Evolutionary conservation across 495 filamentous ascomycete genomes (phyloP).

Genomic region (Neurospora sp.): DNA sequence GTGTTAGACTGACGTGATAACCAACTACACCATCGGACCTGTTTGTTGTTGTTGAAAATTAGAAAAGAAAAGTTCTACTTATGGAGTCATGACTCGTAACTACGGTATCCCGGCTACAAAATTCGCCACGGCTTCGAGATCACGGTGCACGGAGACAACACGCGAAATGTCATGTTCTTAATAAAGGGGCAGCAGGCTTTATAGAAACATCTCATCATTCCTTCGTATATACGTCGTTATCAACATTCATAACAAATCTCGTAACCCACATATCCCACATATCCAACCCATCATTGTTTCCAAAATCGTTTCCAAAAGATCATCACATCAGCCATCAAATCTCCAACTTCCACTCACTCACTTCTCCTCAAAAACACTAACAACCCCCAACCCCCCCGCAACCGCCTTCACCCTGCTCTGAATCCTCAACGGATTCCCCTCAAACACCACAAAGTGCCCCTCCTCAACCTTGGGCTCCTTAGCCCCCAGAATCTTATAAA

Average conservation of each 20-base stretch:
- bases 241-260: too few species aligned
- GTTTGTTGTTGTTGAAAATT: background rate
- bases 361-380: slow-evolving; percentile 18
- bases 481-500: slow-evolving; percentile 38
- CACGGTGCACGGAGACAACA: too few species aligned
- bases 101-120: background rate
- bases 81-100: background rate
- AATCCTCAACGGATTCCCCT: slow-evolving; percentile 36
- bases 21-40: background rate
- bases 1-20: background rate
- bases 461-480: slow-evolving; percentile 14
- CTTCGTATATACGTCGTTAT: background rate
- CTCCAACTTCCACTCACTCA: background rate
- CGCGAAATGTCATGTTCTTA: too few species aligned
- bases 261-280: background rate
- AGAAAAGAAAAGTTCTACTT: rapidly evolving
- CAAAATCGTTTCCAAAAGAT: background rate
- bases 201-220: background rate
- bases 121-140: background rate
- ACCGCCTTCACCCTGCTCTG: slow-evolving; percentile 31
- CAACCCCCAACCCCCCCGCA: slow-evolving; percentile 20
- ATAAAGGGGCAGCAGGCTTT: too few species aligned
- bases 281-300: background rate
- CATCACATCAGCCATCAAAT: too few species aligned
- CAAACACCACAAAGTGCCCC: slow-evolving; percentile 33